Evolutionary conservation across 108 stramenopile species (phyloP).

Genomic region (Cyclotella choctawhatcheeana): DNA sequence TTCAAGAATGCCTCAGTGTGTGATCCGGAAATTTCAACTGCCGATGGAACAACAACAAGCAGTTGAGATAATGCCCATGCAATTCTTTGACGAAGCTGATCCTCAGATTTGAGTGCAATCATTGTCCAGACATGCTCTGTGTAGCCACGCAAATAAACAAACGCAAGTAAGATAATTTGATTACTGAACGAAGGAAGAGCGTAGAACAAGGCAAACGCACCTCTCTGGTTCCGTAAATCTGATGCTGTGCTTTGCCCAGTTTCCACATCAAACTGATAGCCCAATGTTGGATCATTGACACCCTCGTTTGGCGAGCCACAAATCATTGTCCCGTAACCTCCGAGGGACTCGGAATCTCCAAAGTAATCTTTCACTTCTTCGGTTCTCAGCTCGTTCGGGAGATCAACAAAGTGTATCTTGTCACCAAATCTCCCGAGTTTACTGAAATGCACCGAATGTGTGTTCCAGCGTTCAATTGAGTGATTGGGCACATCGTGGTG

Average conservation of each 20-base stretch:
- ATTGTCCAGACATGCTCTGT: conserved; percentile 60
- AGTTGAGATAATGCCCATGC: conserved; percentile 78
- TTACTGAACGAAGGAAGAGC: no score
- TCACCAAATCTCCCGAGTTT: conserved; percentile 44
- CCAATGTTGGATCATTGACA: conserved; percentile 49
- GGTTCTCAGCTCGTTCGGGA: conserved; percentile 40
- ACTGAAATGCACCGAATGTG: conserved; percentile 26
- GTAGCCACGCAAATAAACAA: no score
- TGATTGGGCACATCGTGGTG: conserved; percentile 24
- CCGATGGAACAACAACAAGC: conserved; percentile 51
- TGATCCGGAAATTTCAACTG: conserved; percentile 18
- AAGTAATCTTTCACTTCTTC: conserved; percentile 43
- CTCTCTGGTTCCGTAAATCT: conserved; percentile 48
- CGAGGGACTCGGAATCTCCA: conserved; percentile 31
- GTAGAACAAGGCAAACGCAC: no score
- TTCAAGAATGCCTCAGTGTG: conserved; percentile 40
- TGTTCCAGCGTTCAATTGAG: conserved; percentile 43
- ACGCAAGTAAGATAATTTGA: no score
- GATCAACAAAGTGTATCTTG: conserved; percentile 33
- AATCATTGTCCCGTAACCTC: conserved; percentile 39
- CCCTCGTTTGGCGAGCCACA: conserved; percentile 75
- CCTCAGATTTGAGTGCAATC: conserved; percentile 61
- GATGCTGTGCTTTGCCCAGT: conserved; percentile 32
- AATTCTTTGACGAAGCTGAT: conserved; percentile 80
- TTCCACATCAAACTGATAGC: conserved; percentile 30